Evolutionary conservation across 805 yeast genomes (phyloP).

Genomic region (Candida alai): DNA sequence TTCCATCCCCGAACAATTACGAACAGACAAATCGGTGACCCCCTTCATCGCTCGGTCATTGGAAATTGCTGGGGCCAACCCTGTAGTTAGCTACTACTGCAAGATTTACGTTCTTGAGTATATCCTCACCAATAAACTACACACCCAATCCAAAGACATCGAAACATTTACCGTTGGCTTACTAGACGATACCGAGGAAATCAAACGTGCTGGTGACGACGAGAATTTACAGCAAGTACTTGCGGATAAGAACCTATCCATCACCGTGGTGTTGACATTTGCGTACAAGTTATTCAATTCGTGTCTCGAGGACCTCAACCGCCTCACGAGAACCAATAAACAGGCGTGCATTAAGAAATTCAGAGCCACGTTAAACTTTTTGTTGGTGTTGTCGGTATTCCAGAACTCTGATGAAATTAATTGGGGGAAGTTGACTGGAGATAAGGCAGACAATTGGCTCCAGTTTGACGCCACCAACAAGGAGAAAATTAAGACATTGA

Average conservation of each 20-base stretch:
- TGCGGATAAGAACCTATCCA: conserved; percentile 49
- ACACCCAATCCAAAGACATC: conserved; percentile 49
- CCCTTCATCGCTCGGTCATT: conserved; percentile 51
- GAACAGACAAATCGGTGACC: conserved; percentile 31
- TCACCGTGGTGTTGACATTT: conserved; percentile 28
- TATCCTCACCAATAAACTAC: conserved; percentile 59
- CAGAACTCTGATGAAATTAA: conserved; percentile 24
- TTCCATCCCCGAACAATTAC: conserved; percentile 24
- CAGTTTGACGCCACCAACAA: conserved; percentile 25
- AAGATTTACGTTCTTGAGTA: conserved; percentile 65
- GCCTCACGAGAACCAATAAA: conserved; percentile 23
- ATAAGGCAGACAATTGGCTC: conserved; percentile 21
- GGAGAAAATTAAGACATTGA: conserved; percentile 32
- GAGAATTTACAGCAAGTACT: conserved; percentile 47
- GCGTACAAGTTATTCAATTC: conserved; percentile 33
- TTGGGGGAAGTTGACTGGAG: conserved; percentile 32
- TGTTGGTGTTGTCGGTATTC: conserved; percentile 26
- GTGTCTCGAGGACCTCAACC: conserved; percentile 23
- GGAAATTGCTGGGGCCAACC: conserved; percentile 57
- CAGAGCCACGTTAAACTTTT: conserved; percentile 33
- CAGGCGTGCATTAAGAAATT: conserved; percentile 27
- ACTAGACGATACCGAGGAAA: conserved; percentile 66
- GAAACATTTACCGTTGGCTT: conserved; percentile 58
- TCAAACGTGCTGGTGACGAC: conserved; percentile 42
- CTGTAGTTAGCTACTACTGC: conserved; percentile 71